Evolutionary conservation across 106 monocot species (phyloP).

Genomic region (Triglochin maritima): DNA sequence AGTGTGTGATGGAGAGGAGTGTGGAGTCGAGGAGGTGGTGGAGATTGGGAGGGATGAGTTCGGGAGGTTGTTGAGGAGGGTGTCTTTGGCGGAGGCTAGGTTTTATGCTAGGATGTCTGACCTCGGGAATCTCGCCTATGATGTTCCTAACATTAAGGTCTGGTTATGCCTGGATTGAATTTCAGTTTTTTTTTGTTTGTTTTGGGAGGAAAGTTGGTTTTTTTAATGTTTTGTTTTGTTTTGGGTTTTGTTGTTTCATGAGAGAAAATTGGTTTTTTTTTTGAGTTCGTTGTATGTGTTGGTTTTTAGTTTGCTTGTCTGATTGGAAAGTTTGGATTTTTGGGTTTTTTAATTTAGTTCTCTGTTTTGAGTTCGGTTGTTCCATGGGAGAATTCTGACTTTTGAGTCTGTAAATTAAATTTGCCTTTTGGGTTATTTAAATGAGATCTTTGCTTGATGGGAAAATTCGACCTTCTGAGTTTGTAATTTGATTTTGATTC

Average conservation of each 20-base stretch:
- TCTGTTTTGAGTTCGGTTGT: too few relatives aligned
- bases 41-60: slow-evolving; percentile 44
- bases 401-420: too few relatives aligned
- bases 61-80: slow-evolving; percentile 41
- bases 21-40: slow-evolving; percentile 11
- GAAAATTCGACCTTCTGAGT: neutral
- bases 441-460: too few relatives aligned
- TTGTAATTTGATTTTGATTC: neutral
- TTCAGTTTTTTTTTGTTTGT: neutral
- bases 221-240: too few relatives aligned
- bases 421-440: too few relatives aligned
- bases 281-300: too few relatives aligned
- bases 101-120: slow-evolving; percentile 52
- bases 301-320: too few relatives aligned
- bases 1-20: neutral
- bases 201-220: neutral
- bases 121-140: slow-evolving; percentile 58
- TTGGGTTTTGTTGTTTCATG: neutral
- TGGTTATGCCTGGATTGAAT: neutral
- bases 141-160: slow-evolving; percentile 68
- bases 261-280: neutral
- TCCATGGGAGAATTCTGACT: too few relatives aligned
- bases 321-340: too few relatives aligned
- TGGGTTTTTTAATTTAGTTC: too few relatives aligned
- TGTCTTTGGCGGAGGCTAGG: slow-evolving; percentile 44